phyloP scores from a whole-genome alignment of 306 rosid genomes.

The Castanea crenata region DNA sequence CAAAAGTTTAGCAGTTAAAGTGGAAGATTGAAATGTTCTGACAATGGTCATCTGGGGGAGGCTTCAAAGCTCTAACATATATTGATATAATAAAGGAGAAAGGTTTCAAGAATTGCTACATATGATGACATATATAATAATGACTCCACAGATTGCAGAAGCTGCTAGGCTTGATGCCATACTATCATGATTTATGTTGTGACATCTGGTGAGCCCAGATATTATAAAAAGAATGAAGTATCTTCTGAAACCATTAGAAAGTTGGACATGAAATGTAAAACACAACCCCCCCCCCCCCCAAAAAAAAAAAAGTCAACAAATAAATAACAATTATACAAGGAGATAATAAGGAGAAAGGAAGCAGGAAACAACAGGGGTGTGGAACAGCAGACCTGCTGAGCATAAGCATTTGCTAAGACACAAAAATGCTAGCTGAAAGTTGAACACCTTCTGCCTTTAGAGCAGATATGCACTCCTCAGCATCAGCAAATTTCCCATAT shows the following conservation, averaged over 20 bases:
- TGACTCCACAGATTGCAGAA: background rate
- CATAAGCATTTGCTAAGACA: constrained; percentile 72
- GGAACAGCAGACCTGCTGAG: constrained; percentile 58
- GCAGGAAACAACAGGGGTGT: background rate
- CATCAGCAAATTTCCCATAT: constrained; percentile 63
- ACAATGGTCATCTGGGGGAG: background rate
- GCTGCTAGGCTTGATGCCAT: background rate
- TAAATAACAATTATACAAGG: background rate
- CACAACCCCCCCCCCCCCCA: background rate
- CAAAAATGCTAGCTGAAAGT: constrained; percentile 54
- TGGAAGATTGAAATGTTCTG: background rate
- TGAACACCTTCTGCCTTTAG: constrained; percentile 60
- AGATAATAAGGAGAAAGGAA: background rate
- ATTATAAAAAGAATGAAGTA: background rate
- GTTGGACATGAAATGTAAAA: background rate
- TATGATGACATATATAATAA: background rate
- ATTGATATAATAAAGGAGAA: background rate
- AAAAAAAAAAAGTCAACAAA: background rate
- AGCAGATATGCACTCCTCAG: constrained; percentile 57
- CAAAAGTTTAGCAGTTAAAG: background rate
- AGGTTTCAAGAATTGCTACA: background rate
- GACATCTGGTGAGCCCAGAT: background rate
- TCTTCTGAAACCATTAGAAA: background rate
- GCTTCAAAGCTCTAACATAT: background rate
- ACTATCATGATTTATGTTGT: background rate